A percentile compares a stretch with the other conserved stretches of the same genome.
phyloP scores from a whole-genome alignment of 2,329 filamentous ascomycete species.

The Aspergillus flavus region DNA sequence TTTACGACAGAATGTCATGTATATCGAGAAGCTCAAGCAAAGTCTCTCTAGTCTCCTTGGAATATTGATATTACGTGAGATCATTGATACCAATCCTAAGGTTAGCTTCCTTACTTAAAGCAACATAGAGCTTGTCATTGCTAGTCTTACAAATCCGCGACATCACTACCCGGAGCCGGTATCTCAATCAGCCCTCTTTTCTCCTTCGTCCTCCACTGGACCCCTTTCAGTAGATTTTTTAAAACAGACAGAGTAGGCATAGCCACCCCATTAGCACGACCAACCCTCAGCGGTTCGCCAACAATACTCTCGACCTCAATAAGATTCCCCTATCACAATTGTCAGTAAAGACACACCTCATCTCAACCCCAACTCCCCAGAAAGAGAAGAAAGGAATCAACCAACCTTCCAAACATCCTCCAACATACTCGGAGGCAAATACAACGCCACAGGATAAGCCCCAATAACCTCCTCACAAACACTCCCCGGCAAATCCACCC shows the following conservation, averaged over 20 bases:
- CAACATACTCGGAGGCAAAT: constrained; percentile 42
- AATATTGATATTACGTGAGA: not conserved
- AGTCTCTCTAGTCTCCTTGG: not conserved
- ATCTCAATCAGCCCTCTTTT: not conserved
- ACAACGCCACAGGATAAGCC: constrained; percentile 50
- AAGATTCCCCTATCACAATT: constrained; percentile 49
- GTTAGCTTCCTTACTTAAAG: too few species aligned
- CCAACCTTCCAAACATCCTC: constrained; percentile 42
- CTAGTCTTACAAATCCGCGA: not conserved
- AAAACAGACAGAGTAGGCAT: constrained; percentile 30
- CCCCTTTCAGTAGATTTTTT: constrained; percentile 5
- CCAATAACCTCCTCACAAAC: constrained; percentile 49
- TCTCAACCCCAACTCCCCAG: not conserved
- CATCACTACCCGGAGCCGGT: not conserved
- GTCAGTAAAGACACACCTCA: not conserved
- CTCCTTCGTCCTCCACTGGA: constrained; percentile 9
- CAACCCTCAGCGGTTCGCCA: constrained; percentile 57
- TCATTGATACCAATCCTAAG: not conserved
- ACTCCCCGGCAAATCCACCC: constrained; percentile 47
- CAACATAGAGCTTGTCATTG: too few species aligned
- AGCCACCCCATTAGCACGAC: constrained; percentile 46
- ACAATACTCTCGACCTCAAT: constrained; percentile 59
- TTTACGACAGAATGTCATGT: not conserved
- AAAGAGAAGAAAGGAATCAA: not conserved
- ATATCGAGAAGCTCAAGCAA: not conserved